Base-by-base conservation (phyloP, 2,329 filamentous ascomycete genomes). In the Escovopsis sp. region DNA sequence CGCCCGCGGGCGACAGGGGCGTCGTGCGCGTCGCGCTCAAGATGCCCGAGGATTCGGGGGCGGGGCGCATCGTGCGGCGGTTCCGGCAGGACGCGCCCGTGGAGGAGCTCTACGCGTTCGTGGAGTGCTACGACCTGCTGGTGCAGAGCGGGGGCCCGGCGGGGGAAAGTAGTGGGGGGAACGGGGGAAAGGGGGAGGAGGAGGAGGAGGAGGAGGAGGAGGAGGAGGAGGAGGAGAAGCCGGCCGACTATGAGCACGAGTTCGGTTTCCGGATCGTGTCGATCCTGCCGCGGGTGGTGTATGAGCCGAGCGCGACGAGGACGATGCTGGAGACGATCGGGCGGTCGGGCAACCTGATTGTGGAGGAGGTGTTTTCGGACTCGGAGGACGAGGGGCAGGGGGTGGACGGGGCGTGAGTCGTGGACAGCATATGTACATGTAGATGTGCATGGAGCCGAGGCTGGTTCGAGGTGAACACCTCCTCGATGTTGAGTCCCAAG, bases 31-130 rank as follows among this genome's bases (percentile, higher is more conserved):
- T 79, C 19, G 74, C 72, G 4, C 58, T 79, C 29, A 76, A 74
- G 58, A 70, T 79, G 68, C 72, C 73, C 8, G 63, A 68, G 43
- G 54, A 54, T 21, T 58, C 57, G 0, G 78, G 72, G 4, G 80
- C 74, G 1, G 79, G 84, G 33, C 70, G 87, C 29, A 71, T 94
- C 2, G 72, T 93, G 37, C 71, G 88, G 29, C 72, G 72, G 34
- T 96, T 98, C 53, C 56, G 65, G 0, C 63, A 68, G 1, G 64
- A 73, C n/a, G 73, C 81, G 0, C 66, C 70, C 2, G 63, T 96
- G 27, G 88, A 96, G 52, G 86, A 94, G 49, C 61, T 98, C 5
- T 96, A 96, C 55, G 90, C 88, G 0, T 94, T 93, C 58, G 86
- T 96, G 3, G 90, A 98, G 52, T 96, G 88, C 58, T 79, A 86